Evolutionary conservation across 140 eudicot genomes (phyloP).

Genomic region (Oenanthe javanica): DNA sequence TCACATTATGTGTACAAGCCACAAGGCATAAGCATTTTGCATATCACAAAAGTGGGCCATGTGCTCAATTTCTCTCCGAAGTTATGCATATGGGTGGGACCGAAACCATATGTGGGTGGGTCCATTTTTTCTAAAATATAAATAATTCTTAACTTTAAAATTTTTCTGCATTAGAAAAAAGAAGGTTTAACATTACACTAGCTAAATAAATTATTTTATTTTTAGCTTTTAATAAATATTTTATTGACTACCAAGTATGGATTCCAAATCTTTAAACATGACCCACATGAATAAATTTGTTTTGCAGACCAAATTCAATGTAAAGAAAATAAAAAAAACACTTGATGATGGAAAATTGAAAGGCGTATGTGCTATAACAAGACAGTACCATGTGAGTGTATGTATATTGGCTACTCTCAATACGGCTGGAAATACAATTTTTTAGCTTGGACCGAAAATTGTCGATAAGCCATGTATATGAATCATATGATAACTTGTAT

Average conservation of each 20-base stretch:
- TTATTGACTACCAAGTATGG: too few relatives aligned
- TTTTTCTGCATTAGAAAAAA: too few relatives aligned
- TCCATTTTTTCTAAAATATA: not conserved
- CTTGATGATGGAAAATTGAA: not conserved
- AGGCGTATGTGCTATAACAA: not conserved
- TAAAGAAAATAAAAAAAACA: not conserved
- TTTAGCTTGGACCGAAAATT: not conserved
- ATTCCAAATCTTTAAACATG: not conserved
- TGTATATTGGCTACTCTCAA: not conserved
- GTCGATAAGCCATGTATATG: too few relatives aligned
- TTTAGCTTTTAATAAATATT: too few relatives aligned
- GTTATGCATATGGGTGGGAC: not conserved
- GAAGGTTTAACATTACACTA: too few relatives aligned
- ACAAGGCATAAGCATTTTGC: too few relatives aligned
- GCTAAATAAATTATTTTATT: too few relatives aligned
- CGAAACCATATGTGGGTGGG: not conserved
- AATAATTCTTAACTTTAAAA: too few relatives aligned
- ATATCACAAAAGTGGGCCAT: not conserved
- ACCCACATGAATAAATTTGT: not conserved
- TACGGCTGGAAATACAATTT: not conserved
- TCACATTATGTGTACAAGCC: not conserved
- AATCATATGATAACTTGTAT: too few relatives aligned
- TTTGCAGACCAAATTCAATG: slow-evolving; percentile 9
- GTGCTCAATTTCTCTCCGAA: not conserved
- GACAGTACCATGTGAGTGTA: not conserved